Base-by-base conservation (phyloP, 345 rosid genomes). In the Balakata baccata region DNA sequence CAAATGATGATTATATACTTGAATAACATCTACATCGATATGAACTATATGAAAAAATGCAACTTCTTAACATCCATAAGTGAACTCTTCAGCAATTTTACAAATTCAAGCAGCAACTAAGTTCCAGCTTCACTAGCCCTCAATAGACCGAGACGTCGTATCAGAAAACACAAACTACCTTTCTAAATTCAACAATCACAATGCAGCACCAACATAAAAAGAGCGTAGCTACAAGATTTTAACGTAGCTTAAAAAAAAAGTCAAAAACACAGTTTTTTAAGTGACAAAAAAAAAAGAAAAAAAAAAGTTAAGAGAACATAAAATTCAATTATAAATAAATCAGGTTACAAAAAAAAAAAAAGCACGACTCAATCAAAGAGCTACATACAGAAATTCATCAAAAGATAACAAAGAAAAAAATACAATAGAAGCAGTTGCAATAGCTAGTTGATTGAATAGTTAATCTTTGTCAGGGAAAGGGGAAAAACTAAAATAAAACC, bases 331-430 rank as follows among this genome's bases (percentile, higher is more conserved):
- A 56, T 17, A 59, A 66, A 49, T 12, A 59, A 66, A 66, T 66
- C 49, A 54, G 12, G 53, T 17, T 52, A 62, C 39, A 51, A 43
- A 5, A 11, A 69, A 39, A 13, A 53, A 22, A 39, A 38, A 7
- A 38, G 58, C 6, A 74, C 29, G 22, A 68, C 38, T 54, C 74
- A 70, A 74, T 56, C 51, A 78, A 14, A 61, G 34, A 77, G 41
- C 66, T 41, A 51, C 71, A 74, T 70, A 73, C 75, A 69, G 63
- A 17, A 38, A 45, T 70, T 12, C 61, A 73, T 52, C 20, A 67
- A 18, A 64, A 43, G 76, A 34, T 3, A 20, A 22, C 10, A 11
- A 5, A 11, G 29, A 22, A 43, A 73, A 50, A 43, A 62, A 1
- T 1, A 11, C 29, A 34, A 17, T 13, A 69, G 49, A 47, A 59